Percentiles rank a stretch among this genome's conserved stretches.
Evolutionary conservation across 345 rosid species (phyloP).

Genomic region (Aquilaria yunnanensis): DNA sequence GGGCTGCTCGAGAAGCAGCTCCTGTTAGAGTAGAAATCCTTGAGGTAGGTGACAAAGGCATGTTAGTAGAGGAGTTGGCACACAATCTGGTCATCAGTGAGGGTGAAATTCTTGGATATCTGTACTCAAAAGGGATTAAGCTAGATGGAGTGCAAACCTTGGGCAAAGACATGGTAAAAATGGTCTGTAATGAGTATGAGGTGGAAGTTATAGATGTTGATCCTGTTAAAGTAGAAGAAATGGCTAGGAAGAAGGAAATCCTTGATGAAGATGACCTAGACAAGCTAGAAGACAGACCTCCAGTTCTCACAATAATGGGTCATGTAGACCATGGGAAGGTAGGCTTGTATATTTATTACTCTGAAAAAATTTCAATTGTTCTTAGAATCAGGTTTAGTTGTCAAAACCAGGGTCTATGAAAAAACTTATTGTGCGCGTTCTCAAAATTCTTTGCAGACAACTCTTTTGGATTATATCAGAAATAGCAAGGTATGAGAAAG

Average conservation of each 20-base stretch:
- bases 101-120: constrained; percentile 86
- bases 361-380: neutral
- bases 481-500: constrained; percentile 74
- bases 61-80: constrained; percentile 89
- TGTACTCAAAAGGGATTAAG: constrained; percentile 84
- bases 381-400: neutral
- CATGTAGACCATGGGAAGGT: constrained; percentile 99
- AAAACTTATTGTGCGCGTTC: constrained; percentile 24
- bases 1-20: constrained; percentile 92
- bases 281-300: constrained; percentile 89
- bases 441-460: constrained; percentile 60
- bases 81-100: constrained; percentile 67
- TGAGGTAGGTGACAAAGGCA: constrained; percentile 86
- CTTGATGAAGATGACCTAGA: constrained; percentile 86
- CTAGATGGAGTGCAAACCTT: constrained; percentile 96
- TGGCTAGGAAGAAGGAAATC: constrained; percentile 83
- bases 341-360: constrained; percentile 7
- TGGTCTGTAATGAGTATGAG: constrained; percentile 78
- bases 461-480: constrained; percentile 87
- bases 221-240: constrained; percentile 70
- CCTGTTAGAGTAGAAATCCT: constrained; percentile 95
- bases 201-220: constrained; percentile 86
- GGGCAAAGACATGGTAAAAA: constrained; percentile 91
- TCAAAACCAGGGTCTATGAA: too few relatives aligned
- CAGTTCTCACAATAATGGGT: constrained; percentile 99